A percentile compares a stretch with the other conserved stretches of the same genome.
phyloP scores from a whole-genome alignment of 2,329 filamentous ascomycete genomes.

The Stemphylium lycopersici region DNA sequence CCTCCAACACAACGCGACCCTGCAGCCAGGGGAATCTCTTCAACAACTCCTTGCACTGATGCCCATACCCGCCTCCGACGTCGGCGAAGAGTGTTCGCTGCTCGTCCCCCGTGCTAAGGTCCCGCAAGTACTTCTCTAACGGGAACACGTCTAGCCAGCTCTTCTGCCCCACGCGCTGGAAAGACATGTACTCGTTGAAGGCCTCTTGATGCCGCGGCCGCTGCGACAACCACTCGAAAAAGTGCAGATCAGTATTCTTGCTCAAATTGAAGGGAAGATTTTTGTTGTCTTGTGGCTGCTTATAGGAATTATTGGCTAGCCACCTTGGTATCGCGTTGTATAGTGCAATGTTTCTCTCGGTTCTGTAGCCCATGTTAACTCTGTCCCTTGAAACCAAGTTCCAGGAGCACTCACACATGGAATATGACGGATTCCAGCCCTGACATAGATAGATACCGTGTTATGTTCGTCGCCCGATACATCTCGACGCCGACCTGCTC shows the following conservation, averaged over 20 bases:
- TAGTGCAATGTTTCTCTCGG: slow-evolving; percentile 6
- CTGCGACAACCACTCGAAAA: slow-evolving; percentile 11
- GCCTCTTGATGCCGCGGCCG: slow-evolving; percentile 7
- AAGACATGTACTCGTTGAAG: slow-evolving; percentile 14
- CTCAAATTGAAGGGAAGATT: slow-evolving; percentile 7
- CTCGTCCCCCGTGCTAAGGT: neutral
- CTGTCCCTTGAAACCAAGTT: no score
- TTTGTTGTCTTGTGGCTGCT: slow-evolving; percentile 8
- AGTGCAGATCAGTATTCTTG: slow-evolving; percentile 7
- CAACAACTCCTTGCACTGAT: slow-evolving; percentile 5
- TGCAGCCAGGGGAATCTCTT: slow-evolving; percentile 6
- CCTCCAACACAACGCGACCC: slow-evolving; percentile 5
- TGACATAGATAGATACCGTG: slow-evolving; percentile 4
- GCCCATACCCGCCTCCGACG: slow-evolving; percentile 7
- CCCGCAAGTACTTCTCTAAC: slow-evolving; percentile 1
- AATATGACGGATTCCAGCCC: slow-evolving; percentile 7
- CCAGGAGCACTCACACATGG: slow-evolving; percentile 4
- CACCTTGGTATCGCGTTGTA: slow-evolving; percentile 13
- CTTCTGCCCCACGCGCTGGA: slow-evolving; percentile 10
- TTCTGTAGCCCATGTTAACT: neutral
- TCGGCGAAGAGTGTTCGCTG: slow-evolving; percentile 6
- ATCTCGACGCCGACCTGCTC: slow-evolving; percentile 7
- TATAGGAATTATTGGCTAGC: slow-evolving; percentile 7
- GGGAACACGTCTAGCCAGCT: slow-evolving; percentile 11
- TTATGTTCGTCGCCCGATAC: slow-evolving; percentile 4